Conservation (phyloP, 176 grass and related monocot genomes). For the Aegilops longissima region DNA sequence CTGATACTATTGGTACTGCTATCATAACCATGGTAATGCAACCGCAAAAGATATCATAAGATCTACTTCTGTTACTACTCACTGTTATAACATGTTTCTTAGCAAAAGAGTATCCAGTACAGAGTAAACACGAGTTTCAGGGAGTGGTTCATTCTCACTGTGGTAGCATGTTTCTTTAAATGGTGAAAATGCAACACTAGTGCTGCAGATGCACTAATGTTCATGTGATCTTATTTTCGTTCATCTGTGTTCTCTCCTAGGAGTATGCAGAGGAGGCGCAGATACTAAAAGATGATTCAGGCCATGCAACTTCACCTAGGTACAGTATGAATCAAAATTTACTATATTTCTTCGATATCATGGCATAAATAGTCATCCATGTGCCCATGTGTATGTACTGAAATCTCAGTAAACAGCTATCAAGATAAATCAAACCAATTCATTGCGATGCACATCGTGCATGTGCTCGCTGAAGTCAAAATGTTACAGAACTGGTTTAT, state of each 20-base stretch:
- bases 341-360: neutral
- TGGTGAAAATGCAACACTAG: neutral
- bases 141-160: neutral
- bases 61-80: neutral
- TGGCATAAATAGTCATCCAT: neutral
- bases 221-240: neutral
- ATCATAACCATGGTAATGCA: neutral
- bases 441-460: neutral
- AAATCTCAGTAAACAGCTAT: neutral
- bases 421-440: neutral
- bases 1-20: neutral
- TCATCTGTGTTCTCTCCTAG: neutral
- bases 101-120: neutral
- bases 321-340: conserved; percentile 4
- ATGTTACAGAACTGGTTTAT: too few species aligned
- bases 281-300: neutral
- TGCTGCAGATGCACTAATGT: neutral
- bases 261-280: neutral
- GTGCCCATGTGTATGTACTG: neutral
- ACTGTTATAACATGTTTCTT: too few species aligned
- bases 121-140: neutral
- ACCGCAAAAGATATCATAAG: neutral
- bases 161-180: neutral
- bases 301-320: neutral
- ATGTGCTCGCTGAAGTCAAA: too few species aligned